Conservation (phyloP, 371 early-diverging fungal species). For the Rhizopus microsporus region DNA sequence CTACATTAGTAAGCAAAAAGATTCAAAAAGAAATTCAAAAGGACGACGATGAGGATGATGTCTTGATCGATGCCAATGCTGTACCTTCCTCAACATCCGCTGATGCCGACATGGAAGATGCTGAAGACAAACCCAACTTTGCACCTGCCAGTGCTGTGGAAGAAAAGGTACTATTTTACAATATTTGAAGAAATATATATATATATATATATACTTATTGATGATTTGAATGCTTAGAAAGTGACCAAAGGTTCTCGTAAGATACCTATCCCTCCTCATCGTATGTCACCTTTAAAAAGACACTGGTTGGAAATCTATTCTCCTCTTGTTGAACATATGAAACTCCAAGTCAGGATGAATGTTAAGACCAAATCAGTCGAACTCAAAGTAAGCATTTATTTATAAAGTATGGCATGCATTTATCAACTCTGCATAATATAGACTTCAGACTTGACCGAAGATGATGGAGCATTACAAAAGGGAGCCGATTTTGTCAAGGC, state of each 20-base stretch:
- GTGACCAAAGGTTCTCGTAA: conserved; percentile 66
- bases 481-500: conserved; percentile 95
- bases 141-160: conserved; percentile 39
- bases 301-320: conserved; percentile 99
- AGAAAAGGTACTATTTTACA: conserved; percentile 25
- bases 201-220: background rate
- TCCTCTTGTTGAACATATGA: conserved; percentile 98
- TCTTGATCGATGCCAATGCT: conserved; percentile 63
- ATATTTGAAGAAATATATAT: background rate
- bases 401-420: background rate
- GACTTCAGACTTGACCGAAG: conserved; percentile 84
- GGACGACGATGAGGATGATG: conserved; percentile 55
- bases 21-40: conserved; percentile 39
- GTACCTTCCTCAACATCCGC: conserved; percentile 48
- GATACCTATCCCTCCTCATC: conserved; percentile 91
- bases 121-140: conserved; percentile 39
- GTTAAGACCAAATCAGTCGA: conserved; percentile 88
- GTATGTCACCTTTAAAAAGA: conserved; percentile 90
- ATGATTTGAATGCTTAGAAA: conserved; percentile 21
- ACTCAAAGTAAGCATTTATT: conserved; percentile 59
- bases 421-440: conserved; percentile 21
- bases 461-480: conserved; percentile 88
- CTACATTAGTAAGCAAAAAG: conserved; percentile 54
- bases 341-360: conserved; percentile 98
- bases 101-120: conserved; percentile 55